Conservation (phyloP, 495 filamentous ascomycete genomes). For the Annulohypoxylon maeteangense region DNA sequence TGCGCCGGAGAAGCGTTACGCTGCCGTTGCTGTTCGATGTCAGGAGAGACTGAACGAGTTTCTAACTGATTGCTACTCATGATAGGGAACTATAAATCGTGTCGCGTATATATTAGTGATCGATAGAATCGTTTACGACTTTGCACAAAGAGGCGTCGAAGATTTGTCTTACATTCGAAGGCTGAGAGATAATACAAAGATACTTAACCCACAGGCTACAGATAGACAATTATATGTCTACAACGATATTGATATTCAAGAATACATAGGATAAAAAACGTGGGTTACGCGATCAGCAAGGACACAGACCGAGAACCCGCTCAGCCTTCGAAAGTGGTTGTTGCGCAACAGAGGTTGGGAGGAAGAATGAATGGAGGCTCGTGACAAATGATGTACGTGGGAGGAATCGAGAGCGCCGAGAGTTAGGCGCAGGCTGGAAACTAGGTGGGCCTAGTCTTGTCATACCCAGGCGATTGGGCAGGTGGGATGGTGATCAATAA, state of each 20-base stretch:
- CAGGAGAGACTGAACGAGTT: conserved; percentile 36
- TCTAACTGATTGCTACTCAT: conserved; percentile 45
- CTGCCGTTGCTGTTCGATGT: conserved; percentile 46
- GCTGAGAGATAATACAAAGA: conserved; percentile 11
- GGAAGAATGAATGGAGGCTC: neutral
- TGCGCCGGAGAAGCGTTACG: conserved; percentile 26
- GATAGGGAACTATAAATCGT: conserved; percentile 19
- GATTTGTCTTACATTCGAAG: conserved; percentile 24
- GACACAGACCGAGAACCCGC: conserved; percentile 42
- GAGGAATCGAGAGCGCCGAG: neutral
- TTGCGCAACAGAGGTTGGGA: conserved; percentile 9
- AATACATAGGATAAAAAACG: conserved; percentile 30
- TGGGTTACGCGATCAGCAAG: neutral
- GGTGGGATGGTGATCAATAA: conserved; percentile 24
- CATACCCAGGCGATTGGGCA: conserved; percentile 23
- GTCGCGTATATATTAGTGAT: conserved; percentile 14
- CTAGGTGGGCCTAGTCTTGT: neutral
- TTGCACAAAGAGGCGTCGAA: neutral
- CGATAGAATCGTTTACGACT: neutral
- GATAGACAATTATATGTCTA: conserved; percentile 25
- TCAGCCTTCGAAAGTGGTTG: conserved; percentile 35
- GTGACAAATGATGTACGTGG: neutral
- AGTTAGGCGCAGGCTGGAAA: neutral
- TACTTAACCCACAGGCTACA: conserved; percentile 2
- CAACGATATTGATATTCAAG: conserved; percentile 1